Evolutionary conservation across 2,329 filamentous ascomycete genomes (phyloP).

Genomic region (Cadophora sp.): DNA sequence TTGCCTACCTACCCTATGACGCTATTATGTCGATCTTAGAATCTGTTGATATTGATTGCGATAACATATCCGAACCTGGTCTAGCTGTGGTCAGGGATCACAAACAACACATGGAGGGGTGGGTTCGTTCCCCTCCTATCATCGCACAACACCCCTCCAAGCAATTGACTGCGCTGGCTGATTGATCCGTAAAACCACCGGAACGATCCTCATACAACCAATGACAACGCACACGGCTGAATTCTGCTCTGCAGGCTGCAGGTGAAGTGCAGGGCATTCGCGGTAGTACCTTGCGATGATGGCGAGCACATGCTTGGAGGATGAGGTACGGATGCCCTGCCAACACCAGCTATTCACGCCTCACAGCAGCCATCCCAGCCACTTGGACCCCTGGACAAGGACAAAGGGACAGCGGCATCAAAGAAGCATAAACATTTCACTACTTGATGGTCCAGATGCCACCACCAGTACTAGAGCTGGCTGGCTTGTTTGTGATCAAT

Average conservation of each 20-base stretch:
- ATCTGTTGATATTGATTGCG: slow-evolving; percentile 13
- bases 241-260: background rate
- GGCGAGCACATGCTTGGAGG: slow-evolving; percentile 9
- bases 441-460: background rate
- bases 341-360: slow-evolving; percentile 18
- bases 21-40: slow-evolving; percentile 10
- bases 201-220: background rate
- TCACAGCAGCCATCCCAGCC: slow-evolving; percentile 14
- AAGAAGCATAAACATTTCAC: slow-evolving; percentile 20
- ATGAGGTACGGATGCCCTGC: background rate
- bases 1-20: slow-evolving; percentile 1
- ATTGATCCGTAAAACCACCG: background rate
- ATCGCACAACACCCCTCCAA: background rate
- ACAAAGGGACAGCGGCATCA: slow-evolving; percentile 13
- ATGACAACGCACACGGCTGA: slow-evolving; percentile 8
- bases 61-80: background rate
- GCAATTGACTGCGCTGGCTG: slow-evolving; percentile 6
- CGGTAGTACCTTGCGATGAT: slow-evolving; percentile 16
- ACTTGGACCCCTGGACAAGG: slow-evolving; percentile 18
- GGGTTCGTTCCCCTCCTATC: slow-evolving; percentile 9
- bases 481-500: background rate
- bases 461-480: background rate
- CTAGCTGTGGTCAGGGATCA: background rate
- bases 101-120: background rate
- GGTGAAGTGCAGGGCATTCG: no score